Evolutionary conservation across 768 basidiomycete species (phyloP), one percentile per base, ranked within the genome.

Genomic region (Leucosporidium scottii): DNA sequence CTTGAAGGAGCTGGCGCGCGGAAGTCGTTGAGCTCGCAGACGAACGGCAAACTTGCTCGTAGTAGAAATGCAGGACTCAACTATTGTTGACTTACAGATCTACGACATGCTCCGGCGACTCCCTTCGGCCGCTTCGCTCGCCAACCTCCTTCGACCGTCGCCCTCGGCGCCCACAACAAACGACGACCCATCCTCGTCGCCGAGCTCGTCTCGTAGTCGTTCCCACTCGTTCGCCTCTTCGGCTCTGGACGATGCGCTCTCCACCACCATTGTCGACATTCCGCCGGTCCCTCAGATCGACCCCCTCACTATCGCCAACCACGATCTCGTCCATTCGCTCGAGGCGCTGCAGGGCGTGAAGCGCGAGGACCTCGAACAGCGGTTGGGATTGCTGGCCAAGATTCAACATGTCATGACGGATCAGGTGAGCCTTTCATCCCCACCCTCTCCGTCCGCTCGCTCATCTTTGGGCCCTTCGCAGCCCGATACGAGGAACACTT

Each of bases 221-320:
- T 50, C 30, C 30, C 50, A 28, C 20, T 44, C 39, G 8, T 36
- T 53, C 36, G 13, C 27, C 17, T 54, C 61, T 1, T 25, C 61
- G 21, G 36, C 61, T 5, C 27, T 62, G 34, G 53, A 51, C 39
- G 61, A 62, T 21, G 61, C 61, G 18, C 61, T 62, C 53, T 54
- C 53, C 18, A 54, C 51, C 61, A 34, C 51, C 51, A 23, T 62
- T 39, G 50, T 62, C 51, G 27, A 39, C 23, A 49, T 44, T 13
- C 39, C 39, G 3, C 39, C 39, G 15, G 39, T 53, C 3, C 61
- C 36, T 10, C 61, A 27, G 4, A 39, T 51, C 2, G 51, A 54
- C 27, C 51, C 50, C 8, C 23, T 30, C 36, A 53, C 61, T 5
- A 51, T 54, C 34, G 61, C 61, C 34, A 12, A 28, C 25, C 25